Conservation (phyloP, 306 rosid genomes). For the Trifolium pratense region DNA sequence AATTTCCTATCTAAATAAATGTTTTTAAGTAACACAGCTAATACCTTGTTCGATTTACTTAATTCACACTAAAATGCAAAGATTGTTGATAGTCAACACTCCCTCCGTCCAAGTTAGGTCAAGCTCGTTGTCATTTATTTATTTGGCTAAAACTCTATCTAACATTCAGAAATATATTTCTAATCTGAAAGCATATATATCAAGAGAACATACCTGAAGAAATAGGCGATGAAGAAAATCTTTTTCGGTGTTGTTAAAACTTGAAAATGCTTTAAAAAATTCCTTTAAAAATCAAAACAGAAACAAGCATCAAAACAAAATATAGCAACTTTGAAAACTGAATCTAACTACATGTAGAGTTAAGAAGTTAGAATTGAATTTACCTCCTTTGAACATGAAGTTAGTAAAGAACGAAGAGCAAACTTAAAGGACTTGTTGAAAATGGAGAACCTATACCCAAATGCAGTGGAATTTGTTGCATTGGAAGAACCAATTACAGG, state of each 20-base stretch:
- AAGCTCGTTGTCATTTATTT: neutral
- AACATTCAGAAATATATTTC: slow-evolving; percentile 32
- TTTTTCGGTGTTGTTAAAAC: slow-evolving; percentile 59
- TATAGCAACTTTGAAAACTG: slow-evolving; percentile 31
- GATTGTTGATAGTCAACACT: slow-evolving; percentile 6
- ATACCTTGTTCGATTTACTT: slow-evolving; percentile 21
- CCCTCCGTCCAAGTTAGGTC: neutral
- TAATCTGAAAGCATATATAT: slow-evolving; percentile 29
- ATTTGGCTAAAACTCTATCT: slow-evolving; percentile 13
- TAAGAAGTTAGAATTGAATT: too few species aligned
- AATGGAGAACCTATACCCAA: slow-evolving; percentile 57
- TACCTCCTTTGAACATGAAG: slow-evolving; percentile 68
- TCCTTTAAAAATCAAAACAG: slow-evolving; percentile 48
- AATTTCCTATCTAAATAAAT: slow-evolving; percentile 20
- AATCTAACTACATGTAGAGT: neutral
- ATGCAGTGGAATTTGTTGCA: slow-evolving; percentile 37
- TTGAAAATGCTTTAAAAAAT: slow-evolving; percentile 61
- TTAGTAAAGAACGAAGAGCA: slow-evolving; percentile 61
- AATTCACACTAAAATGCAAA: slow-evolving; percentile 6
- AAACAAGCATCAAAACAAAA: slow-evolving; percentile 33
- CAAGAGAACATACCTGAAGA: slow-evolving; percentile 61
- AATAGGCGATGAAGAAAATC: slow-evolving; percentile 67
- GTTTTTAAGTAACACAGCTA: neutral
- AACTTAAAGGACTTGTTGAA: slow-evolving; percentile 67
- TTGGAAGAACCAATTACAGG: slow-evolving; percentile 21